Conservation (phyloP, 345 rosid species). For the Ceriops decandra region DNA sequence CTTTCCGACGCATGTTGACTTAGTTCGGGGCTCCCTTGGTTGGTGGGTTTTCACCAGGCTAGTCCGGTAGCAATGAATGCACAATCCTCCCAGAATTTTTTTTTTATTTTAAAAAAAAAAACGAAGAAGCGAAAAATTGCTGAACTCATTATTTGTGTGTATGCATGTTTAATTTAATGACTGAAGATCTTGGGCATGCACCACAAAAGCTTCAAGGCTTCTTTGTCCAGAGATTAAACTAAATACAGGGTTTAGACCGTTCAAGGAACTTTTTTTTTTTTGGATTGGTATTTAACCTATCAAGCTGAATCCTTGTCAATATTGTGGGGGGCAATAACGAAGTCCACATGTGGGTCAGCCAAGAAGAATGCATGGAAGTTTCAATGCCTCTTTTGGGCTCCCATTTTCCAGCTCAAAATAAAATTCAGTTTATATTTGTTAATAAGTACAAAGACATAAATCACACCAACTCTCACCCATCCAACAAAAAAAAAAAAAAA, state of each 20-base stretch:
- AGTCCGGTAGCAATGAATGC: too few relatives aligned
- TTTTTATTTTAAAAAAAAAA: too few relatives aligned
- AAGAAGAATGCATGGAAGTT: constrained; percentile 29
- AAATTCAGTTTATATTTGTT: too few relatives aligned
- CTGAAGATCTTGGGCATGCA: too few relatives aligned
- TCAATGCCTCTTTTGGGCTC: constrained; percentile 10
- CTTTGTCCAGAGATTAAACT: too few relatives aligned
- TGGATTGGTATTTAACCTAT: constrained; percentile 18
- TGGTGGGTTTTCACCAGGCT: neutral
- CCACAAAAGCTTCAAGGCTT: neutral
- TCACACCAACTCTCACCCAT: constrained; percentile 8
- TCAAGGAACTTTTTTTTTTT: neutral
- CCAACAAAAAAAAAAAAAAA: neutral
- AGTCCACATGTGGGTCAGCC: constrained; percentile 31
- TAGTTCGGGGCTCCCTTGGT: neutral
- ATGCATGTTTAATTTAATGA: too few relatives aligned
- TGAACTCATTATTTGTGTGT: too few relatives aligned
- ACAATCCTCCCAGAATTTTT: too few relatives aligned
- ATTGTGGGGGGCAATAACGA: neutral
- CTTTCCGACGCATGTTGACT: constrained; percentile 6
- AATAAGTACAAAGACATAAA: neutral
- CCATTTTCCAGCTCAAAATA: neutral
- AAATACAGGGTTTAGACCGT: neutral
- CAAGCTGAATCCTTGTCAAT: neutral
- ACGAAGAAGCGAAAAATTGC: too few relatives aligned